Evolutionary conservation across 129 eudicot species (phyloP), one percentile per base, ranked within the genome.

Genomic region (Erigeron canadensis): DNA sequence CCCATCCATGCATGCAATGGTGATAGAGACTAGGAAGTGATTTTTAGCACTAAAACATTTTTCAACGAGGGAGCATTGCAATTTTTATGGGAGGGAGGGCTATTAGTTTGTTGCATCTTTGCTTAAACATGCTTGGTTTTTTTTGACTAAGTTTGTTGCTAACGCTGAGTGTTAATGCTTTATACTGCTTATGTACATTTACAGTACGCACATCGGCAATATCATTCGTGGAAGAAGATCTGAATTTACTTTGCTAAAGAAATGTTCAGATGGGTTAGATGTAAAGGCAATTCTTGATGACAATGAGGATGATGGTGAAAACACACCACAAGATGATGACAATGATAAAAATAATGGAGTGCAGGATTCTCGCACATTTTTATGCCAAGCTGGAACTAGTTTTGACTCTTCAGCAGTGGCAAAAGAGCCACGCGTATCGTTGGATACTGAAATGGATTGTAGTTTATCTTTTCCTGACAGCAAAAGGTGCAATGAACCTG

Each of bases 161-260:
- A 28, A 28, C 1, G 34, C 34, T 28, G 34, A 1, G 34, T 28
- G 34, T 28, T 28, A 28, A 28, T 28, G 34, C 34, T 28, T 28
- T 28, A 28, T 28, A 2, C 3, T 28, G 34, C 1, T 28, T 28
- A 28, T 28, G 53, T 28, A 53, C 65, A 43, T 43, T 65, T 75
- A 4, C 75, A 91, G 97, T 77, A 63, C 69, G 88, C 85, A 86
- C 71, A 74, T 86, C 50, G 56, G 51, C 70, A 69, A 57, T 62
- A 74, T 91, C 61, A 63, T 72, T 19, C 78, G 82, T 71, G 95
- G 82, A 61, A 76, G 81, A 72, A 75, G 68, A 43, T 77, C 80
- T n/a, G 87, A 91, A 63, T 70, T 55, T 62, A 54, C 54, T 4
- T 51, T 73, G 38, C 19, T 82, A 67, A 77, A 71, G 56, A 88